A percentile compares a stretch with the other conserved stretches of the same genome.
Evolutionary conservation across 2,329 filamentous ascomycete genomes (phyloP).

Genomic region (Sporothrix phasma): DNA sequence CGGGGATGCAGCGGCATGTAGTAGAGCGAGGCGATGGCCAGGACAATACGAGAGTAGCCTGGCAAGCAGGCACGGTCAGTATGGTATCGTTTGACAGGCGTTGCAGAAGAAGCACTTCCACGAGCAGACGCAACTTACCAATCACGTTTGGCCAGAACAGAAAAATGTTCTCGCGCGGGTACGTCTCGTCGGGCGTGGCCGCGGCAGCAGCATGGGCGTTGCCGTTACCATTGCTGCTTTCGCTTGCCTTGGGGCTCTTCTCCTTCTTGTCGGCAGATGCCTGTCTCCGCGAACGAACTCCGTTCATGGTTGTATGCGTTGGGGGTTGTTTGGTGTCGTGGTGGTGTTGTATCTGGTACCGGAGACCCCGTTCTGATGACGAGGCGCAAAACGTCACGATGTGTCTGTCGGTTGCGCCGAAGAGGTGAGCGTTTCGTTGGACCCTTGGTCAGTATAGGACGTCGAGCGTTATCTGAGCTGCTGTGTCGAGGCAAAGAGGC

Average conservation of each 20-base stretch:
- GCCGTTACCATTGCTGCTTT: constrained; percentile 29
- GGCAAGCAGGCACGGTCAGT: constrained; percentile 1
- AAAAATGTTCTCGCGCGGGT: constrained; percentile 60
- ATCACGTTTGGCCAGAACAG: constrained; percentile 75
- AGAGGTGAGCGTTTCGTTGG: neutral
- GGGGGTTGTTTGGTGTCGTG: neutral
- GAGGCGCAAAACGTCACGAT: neutral
- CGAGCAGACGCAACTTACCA: constrained; percentile 37
- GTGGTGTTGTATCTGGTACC: neutral
- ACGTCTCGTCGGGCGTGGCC: neutral
- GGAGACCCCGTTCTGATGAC: neutral
- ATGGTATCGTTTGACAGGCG: neutral
- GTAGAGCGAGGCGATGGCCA: constrained; percentile 85
- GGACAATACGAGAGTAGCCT: constrained; percentile 70
- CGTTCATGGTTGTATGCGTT: constrained; percentile 20
- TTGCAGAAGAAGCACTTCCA: neutral
- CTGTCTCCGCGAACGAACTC: constrained; percentile 23
- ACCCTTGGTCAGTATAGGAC: neutral
- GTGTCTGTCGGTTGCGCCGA: neutral
- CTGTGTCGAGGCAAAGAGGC: too few relatives aligned
- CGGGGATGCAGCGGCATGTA: constrained; percentile 99
- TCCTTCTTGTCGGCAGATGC: constrained; percentile 20
- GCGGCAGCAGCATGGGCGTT: constrained; percentile 23
- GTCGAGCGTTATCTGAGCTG: neutral
- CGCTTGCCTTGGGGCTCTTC: constrained; percentile 18